phyloP scores from a whole-genome alignment of 768 basidiomycete genomes.

The Kwoniella botswanensis region DNA sequence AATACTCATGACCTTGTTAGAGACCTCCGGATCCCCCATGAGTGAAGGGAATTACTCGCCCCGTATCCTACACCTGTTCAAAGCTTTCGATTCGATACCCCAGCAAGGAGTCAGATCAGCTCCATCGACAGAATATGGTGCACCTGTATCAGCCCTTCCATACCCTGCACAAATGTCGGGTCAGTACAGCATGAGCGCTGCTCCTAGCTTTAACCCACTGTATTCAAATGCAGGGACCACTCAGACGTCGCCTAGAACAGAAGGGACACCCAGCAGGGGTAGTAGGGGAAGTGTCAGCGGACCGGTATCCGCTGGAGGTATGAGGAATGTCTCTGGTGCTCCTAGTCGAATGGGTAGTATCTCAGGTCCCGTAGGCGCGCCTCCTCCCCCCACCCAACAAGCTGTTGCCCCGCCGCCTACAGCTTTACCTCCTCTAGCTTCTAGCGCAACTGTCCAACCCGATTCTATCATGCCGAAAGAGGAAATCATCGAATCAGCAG shows the following conservation, averaged over 20 bases:
- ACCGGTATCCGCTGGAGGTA: background rate
- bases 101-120: background rate
- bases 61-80: slow-evolving; percentile 33
- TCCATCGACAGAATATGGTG: slow-evolving; percentile 11
- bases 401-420: background rate
- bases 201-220: background rate
- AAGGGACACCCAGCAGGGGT: slow-evolving; percentile 24
- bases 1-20: slow-evolving; percentile 3
- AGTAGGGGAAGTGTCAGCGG: slow-evolving; percentile 28
- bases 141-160: slow-evolving; percentile 5
- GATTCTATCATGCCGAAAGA: slow-evolving; percentile 5
- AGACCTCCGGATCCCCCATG: slow-evolving; percentile 25
- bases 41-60: slow-evolving; percentile 34
- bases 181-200: background rate
- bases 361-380: background rate
- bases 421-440: background rate
- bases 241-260: slow-evolving; percentile 33
- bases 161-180: background rate
- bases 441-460: background rate
- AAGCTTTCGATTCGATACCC: slow-evolving; percentile 28
- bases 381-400: background rate
- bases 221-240: slow-evolving; percentile 14
- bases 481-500: slow-evolving; percentile 28
- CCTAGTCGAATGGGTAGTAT: slow-evolving; percentile 15
- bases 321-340: slow-evolving; percentile 8